These are phyloP conservation scores for Ophiosphaerella narmari DNA, from an alignment of 2,329 filamentous ascomycete species.

Conservation along the genomic window DNA sequence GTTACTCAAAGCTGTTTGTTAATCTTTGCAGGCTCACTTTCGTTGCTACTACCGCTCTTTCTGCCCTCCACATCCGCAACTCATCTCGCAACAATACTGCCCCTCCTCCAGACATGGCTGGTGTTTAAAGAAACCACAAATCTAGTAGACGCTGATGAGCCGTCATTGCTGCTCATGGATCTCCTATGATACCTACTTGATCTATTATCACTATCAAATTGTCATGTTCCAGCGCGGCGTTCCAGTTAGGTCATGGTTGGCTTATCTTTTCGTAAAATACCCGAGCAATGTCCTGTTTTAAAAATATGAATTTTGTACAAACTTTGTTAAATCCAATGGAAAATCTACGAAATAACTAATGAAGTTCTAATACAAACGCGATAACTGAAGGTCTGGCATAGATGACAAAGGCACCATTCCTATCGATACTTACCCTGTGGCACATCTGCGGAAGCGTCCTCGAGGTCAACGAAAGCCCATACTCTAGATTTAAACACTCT, in stretches of 20 bases:
- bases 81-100: slow-evolving; percentile 41
- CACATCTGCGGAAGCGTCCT: too few relatives aligned
- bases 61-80: slow-evolving; percentile 53
- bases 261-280: background rate
- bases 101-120: slow-evolving; percentile 45
- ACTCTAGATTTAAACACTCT: too few relatives aligned
- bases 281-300: too few relatives aligned
- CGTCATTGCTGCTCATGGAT: background rate
- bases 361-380: too few relatives aligned
- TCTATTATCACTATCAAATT: background rate
- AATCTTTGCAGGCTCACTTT: slow-evolving; percentile 54
- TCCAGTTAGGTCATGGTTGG: background rate
- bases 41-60: slow-evolving; percentile 55
- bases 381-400: too few relatives aligned
- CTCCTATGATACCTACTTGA: slow-evolving; percentile 6
- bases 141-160: background rate
- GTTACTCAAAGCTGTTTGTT: slow-evolving; percentile 2
- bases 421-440: too few relatives aligned
- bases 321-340: too few relatives aligned
- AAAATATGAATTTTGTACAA: too few relatives aligned
- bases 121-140: slow-evolving; percentile 31
- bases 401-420: too few relatives aligned
- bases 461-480: too few relatives aligned
- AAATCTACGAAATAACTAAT: too few relatives aligned
- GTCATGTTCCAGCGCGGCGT: slow-evolving; percentile 6